Conservation (phyloP, 805 yeast genomes). For the Candida maesae region DNA sequence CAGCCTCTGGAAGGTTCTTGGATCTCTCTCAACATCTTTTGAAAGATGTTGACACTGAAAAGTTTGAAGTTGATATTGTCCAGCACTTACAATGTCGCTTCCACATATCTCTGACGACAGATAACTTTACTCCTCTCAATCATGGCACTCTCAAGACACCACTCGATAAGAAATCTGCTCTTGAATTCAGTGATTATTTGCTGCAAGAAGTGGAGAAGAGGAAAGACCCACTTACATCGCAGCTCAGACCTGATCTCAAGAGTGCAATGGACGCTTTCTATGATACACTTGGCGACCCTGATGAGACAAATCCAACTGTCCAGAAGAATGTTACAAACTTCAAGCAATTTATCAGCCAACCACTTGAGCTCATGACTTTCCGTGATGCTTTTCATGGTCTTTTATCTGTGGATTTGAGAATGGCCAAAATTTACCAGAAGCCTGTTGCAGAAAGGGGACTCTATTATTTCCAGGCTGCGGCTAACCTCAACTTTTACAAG, state of each 20-base stretch:
- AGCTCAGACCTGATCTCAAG: constrained; percentile 70
- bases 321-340: constrained; percentile 43
- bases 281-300: constrained; percentile 69
- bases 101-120: constrained; percentile 59
- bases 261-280: constrained; percentile 65
- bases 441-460: constrained; percentile 50
- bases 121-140: constrained; percentile 58
- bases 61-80: constrained; percentile 63
- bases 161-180: constrained; percentile 40
- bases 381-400: constrained; percentile 52
- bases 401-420: constrained; percentile 27
- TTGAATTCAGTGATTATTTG: constrained; percentile 41
- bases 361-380: constrained; percentile 42
- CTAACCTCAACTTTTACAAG: constrained; percentile 61
- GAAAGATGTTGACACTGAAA: constrained; percentile 36
- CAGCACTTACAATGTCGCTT: constrained; percentile 79
- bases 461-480: constrained; percentile 65
- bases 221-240: constrained; percentile 54
- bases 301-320: constrained; percentile 36
- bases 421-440: constrained; percentile 32
- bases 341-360: constrained; percentile 44
- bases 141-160: constrained; percentile 48
- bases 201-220: constrained; percentile 52
- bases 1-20: constrained; percentile 59
- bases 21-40: constrained; percentile 53